These are phyloP conservation scores for Trichoderma gracile DNA, from an alignment of 2,329 filamentous ascomycete species.

Conservation along the genomic window DNA sequence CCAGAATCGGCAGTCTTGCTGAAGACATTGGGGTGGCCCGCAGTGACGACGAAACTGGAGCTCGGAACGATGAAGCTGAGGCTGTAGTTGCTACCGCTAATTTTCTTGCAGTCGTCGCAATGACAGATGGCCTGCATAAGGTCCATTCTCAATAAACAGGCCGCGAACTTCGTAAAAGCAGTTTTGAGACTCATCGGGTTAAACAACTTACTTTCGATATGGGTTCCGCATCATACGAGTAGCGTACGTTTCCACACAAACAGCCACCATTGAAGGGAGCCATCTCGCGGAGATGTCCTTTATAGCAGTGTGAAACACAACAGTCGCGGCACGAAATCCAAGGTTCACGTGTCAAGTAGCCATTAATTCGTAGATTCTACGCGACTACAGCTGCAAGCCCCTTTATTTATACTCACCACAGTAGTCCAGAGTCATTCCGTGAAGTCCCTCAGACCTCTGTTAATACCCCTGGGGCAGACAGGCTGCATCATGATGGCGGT, in stretches of 20 bases:
- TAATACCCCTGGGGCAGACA: too few relatives aligned
- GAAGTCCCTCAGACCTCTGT: too few relatives aligned
- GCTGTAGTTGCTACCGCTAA: slow-evolving; percentile 6
- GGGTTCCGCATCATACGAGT: background rate
- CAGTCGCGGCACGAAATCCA: too few relatives aligned
- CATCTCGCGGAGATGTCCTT: background rate
- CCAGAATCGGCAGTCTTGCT: slow-evolving; percentile 1
- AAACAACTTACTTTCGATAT: background rate
- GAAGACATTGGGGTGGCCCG: slow-evolving; percentile 1
- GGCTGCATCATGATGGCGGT: too few relatives aligned
- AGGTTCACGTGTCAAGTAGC: too few relatives aligned
- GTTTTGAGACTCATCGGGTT: background rate
- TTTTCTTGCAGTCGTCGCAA: slow-evolving; percentile 10
- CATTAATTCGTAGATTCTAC: too few relatives aligned
- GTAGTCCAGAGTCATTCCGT: too few relatives aligned
- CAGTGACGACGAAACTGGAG: background rate
- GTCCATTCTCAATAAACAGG: too few relatives aligned
- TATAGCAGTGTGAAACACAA: too few relatives aligned
- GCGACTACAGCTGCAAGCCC: too few relatives aligned
- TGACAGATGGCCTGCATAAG: background rate
- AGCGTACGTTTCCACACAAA: slow-evolving; percentile 9
- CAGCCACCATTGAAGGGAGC: background rate
- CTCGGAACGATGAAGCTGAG: slow-evolving; percentile 1
- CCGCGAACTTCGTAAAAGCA: background rate
- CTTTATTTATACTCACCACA: too few relatives aligned